Evolutionary conservation across 305 asterid genomes (phyloP), one percentile per base, ranked within the genome.

Genomic region (Fraxinus platypoda): DNA sequence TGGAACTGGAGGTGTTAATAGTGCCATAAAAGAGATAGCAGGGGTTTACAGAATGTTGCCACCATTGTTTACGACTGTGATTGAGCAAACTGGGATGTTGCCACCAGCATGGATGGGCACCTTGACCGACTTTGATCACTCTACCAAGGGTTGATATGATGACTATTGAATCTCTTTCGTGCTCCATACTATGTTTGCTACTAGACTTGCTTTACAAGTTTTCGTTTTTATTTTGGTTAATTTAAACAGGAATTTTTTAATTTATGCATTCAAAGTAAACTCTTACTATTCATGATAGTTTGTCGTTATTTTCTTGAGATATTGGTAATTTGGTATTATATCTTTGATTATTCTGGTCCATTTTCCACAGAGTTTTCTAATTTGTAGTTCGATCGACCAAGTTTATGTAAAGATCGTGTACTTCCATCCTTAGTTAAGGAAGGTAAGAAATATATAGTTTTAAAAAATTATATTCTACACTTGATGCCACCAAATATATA

Each of bases 101-200:
- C 88, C 87, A 15, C 87, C 88, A 2, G 35, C 85, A 64, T 86
- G 87, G 88, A 81, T 83, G 88, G 87, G 88, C n/a, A 87, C 74
- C 46, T 66, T 83, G 66, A 23, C 80, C 17, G 41, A 71, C 4
- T 12, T 76, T 7, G 30, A 38, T 37, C 43, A 8, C 28, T 1
- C 17, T 49, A 15, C 43, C 9, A 17, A 52, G 8, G 11, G 28
- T 13, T 76, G 46, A 76, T 49, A 17, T 17, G 70, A 59, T 59
- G 4, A 17, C 23, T 7, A 19, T 19, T 41, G 23, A 19, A 66
- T 66, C 35, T 8, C 74, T 12, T 11, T 28, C 8, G 3, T 64
- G 38, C 34, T 11, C 78, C 28, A 49, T 34, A 9, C 30, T 3
- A 26, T 25, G 19, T 11, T 26, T 11, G 71, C 6, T 59, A 59